Evolutionary conservation across 495 filamentous ascomycete species (phyloP), one percentile per base, ranked within the genome.

Genomic region (Neurospora intermedia): DNA sequence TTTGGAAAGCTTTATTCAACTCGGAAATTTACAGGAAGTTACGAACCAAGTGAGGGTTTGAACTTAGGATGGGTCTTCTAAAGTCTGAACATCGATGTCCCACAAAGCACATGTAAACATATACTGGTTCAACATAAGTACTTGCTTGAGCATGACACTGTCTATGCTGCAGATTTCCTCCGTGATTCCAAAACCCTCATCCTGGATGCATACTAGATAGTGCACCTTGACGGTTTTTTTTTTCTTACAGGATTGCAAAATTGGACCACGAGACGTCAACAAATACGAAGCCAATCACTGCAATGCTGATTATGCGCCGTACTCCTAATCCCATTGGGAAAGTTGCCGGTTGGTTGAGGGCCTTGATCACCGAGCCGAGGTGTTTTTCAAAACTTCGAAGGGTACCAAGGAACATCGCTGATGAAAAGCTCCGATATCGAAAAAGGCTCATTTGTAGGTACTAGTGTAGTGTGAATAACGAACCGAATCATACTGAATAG

Each of bases 271-370:
- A 18, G 27, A 62, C 27, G 13, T 35, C 54, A 35, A 62, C 27
- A 35, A 35, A 9, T 42, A 13, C 66, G 27, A 74, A 35, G 18
- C 75, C 74, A 75, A 75, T 77, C 71, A 74, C 16, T 9, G 43
- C 16, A 69, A 18, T 75, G 45, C 23, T 71, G 66, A 75, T 75
- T 73, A 73, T 62, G 54, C 54, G 11, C 54, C 54, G 54, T 16
- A 35, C 31, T 62, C 15, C 54, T 62, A 35, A 35, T 59, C 31
- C 38, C 2, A 42, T 39, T 74, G 69, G 43, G 18, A 69, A 54
- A 13, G 35, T 27, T 62, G 69, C n/a, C 70, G 41, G 45, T 48
- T 41, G 70, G 31, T 42, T n/a, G 48, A 48, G 35, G 69, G 48
- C 3, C 8, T 59, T 48, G 69, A 45, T 15, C 11, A 72, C 16